These are phyloP conservation scores for Tricholomella constricta DNA, from an alignment of 768 basidiomycete genomes.

Conservation along the genomic window DNA sequence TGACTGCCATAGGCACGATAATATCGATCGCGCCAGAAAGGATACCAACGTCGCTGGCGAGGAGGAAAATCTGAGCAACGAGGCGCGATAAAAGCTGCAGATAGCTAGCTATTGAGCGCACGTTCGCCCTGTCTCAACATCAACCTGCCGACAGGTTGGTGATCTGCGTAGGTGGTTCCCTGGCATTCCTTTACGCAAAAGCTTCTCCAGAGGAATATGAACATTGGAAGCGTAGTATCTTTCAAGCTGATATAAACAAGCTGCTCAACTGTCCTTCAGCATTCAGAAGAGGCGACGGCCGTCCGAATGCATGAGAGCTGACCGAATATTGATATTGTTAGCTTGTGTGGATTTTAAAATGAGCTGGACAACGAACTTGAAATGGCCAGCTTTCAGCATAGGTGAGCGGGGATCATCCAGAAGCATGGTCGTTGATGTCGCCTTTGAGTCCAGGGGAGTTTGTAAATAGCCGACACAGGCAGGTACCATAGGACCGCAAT, in stretches of 20 bases:
- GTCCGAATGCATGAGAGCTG: background rate
- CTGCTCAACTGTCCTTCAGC: background rate
- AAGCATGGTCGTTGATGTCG: background rate
- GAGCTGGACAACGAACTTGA: background rate
- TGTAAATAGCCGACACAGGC: background rate
- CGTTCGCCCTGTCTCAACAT: conserved; percentile 24
- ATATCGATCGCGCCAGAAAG: conserved; percentile 24
- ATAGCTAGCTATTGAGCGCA: conserved; percentile 25
- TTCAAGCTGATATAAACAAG: background rate
- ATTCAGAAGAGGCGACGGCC: background rate
- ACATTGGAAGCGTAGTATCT: background rate
- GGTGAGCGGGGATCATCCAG: conserved; percentile 15
- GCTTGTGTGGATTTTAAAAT: background rate
- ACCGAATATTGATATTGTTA: background rate
- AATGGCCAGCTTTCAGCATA: background rate
- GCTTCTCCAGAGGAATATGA: background rate
- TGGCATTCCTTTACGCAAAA: conserved; percentile 40
- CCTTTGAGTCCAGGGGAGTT: background rate
- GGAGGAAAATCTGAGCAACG: background rate
- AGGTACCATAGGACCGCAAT: background rate
- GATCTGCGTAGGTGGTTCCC: conserved; percentile 26
- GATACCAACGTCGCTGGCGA: conserved; percentile 32
- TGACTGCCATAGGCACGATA: conserved; percentile 30
- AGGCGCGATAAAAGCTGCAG: background rate
- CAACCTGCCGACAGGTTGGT: conserved; percentile 32